phyloP scores from a whole-genome alignment of 1,284 basidiomycete genomes.

The Thelephora terrestris region DNA sequence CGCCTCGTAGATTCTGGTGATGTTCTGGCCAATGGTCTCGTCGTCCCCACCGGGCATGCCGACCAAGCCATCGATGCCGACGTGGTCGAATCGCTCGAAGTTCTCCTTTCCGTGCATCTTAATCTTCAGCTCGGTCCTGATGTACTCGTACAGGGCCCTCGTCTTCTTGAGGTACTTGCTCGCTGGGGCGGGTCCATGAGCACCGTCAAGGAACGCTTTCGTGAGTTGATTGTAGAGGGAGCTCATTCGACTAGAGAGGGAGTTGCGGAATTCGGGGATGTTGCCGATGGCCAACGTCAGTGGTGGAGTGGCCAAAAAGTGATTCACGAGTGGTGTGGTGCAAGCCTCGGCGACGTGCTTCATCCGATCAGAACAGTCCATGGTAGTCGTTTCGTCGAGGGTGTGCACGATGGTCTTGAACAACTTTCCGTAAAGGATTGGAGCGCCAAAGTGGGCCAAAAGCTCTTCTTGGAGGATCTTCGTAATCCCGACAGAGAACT shows the following conservation, averaged over 20 bases:
- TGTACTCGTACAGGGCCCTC: slow-evolving; percentile 57
- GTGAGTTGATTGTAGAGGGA: slow-evolving; percentile 40
- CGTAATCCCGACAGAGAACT: slow-evolving; percentile 44
- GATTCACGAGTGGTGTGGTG: slow-evolving; percentile 51
- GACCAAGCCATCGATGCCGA: slow-evolving; percentile 24
- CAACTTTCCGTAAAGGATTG: slow-evolving; percentile 27
- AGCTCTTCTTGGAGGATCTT: slow-evolving; percentile 45
- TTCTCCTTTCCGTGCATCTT: slow-evolving; percentile 71
- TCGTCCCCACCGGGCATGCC: slow-evolving; percentile 40
- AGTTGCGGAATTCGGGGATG: slow-evolving; percentile 42
- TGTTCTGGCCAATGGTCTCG: slow-evolving; percentile 52
- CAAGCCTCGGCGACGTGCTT: slow-evolving; percentile 51
- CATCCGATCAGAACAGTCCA: slow-evolving; percentile 62
- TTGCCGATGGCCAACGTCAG: slow-evolving; percentile 16
- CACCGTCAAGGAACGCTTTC: slow-evolving; percentile 42
- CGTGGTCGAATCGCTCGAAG: slow-evolving; percentile 34
- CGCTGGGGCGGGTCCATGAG: slow-evolving; percentile 48
- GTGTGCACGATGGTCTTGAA: slow-evolving; percentile 35
- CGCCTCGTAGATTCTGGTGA: slow-evolving; percentile 62
- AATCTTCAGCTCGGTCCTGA: slow-evolving; percentile 55
- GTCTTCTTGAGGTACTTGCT: slow-evolving; percentile 53
- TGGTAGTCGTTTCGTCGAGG: slow-evolving; percentile 56
- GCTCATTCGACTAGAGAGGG: slow-evolving; percentile 35
- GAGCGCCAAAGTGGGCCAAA: slow-evolving; percentile 31
- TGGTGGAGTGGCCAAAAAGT: slow-evolving; percentile 30